Evolutionary conservation across 192 early-diverging fungal species (phyloP).

Genomic region (Coemansia sp.): DNA sequence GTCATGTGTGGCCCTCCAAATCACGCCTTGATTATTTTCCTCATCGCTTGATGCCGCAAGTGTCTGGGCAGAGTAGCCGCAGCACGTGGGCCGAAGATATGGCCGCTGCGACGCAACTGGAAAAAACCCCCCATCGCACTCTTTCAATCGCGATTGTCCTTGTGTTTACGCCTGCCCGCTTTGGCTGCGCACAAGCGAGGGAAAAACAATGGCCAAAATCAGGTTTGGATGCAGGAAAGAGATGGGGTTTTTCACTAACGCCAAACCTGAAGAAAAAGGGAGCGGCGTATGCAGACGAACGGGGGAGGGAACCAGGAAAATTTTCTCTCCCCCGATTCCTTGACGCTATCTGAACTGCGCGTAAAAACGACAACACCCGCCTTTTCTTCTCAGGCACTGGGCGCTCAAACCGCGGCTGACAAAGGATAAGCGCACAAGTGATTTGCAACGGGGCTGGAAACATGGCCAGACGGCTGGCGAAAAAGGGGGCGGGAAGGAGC

Average conservation of each 20-base stretch:
- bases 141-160: not conserved
- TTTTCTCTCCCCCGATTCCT: not conserved
- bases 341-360: not conserved
- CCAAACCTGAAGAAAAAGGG: not conserved
- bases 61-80: not conserved
- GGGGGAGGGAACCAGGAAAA: not conserved
- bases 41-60: not conserved
- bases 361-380: not conserved
- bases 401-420: not conserved
- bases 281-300: not conserved
- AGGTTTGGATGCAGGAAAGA: not conserved
- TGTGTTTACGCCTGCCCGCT: not conserved
- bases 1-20: not conserved
- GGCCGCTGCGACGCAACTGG: not conserved
- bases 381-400: not conserved
- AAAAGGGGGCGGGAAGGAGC: not conserved
- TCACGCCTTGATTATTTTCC: not conserved
- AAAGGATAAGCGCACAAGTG: not conserved
- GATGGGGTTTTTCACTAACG: not conserved
- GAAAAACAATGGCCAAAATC: conserved; percentile 1
- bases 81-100: conserved; percentile 11
- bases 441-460: not conserved
- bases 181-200: not conserved
- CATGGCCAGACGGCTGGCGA: not conserved
- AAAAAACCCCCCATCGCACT: not conserved